Evolutionary conservation across 148 eudicot genomes (phyloP).

Genomic region (Rhododendron henanense): DNA sequence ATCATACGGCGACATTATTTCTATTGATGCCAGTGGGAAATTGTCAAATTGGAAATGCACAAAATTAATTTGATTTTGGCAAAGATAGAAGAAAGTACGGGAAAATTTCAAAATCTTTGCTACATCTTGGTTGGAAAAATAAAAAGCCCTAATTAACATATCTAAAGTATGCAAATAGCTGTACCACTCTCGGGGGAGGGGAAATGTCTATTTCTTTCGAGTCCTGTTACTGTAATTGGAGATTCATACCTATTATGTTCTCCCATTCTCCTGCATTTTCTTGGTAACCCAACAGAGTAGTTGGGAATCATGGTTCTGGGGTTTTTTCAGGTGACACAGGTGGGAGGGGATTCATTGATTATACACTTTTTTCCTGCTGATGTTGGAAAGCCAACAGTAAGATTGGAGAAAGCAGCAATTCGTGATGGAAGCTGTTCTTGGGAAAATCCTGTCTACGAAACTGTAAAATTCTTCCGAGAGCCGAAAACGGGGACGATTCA

Average conservation of each 20-base stretch:
- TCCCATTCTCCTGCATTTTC: conserved; percentile 3
- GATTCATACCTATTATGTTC: not conserved
- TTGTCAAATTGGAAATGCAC: not conserved
- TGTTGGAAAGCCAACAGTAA: conserved; percentile 76
- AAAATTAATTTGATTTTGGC: not conserved
- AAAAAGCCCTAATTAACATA: not conserved
- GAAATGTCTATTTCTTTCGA: not conserved
- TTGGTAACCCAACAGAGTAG: conserved; percentile 8
- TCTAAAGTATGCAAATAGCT: not conserved
- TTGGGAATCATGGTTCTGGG: not conserved
- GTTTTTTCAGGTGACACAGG: conserved; percentile 45
- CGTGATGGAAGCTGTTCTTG: conserved; percentile 71
- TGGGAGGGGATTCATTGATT: conserved; percentile 66
- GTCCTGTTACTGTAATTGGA: not conserved
- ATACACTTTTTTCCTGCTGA: conserved; percentile 76
- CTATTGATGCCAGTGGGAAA: conserved; percentile 8
- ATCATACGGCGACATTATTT: not conserved
- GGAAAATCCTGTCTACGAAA: conserved; percentile 75
- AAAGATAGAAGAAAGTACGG: not conserved
- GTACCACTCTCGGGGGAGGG: not conserved
- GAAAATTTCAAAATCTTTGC: not conserved
- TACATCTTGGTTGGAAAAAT: not conserved
- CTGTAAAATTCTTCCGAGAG: conserved; percentile 73
- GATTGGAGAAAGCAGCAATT: conserved; percentile 61
- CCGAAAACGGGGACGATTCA: conserved; percentile 74